Conservation (phyloP, 2,329 filamentous ascomycete genomes). For the Dryadomyces quercus-mongolicae region DNA sequence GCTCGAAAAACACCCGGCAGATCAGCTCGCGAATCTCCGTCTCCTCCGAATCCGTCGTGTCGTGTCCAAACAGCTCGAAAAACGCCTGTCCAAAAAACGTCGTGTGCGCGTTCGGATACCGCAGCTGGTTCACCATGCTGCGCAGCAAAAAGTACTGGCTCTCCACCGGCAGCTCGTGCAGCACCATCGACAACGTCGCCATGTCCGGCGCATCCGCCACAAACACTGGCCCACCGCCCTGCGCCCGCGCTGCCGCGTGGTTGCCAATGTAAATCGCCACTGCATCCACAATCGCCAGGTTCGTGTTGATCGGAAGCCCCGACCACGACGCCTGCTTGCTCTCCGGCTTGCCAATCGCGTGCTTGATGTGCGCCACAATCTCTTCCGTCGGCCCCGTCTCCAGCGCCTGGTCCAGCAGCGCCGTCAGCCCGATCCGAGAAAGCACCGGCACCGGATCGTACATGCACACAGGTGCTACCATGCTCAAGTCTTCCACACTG, state of each 20-base stretch:
- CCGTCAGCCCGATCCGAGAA: slow-evolving; percentile 41
- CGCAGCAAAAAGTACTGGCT: slow-evolving; percentile 73
- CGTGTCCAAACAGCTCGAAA: slow-evolving; percentile 71
- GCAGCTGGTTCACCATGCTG: slow-evolving; percentile 82
- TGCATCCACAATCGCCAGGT: slow-evolving; percentile 63
- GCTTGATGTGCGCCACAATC: slow-evolving; percentile 62
- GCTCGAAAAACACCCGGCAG: slow-evolving; percentile 75
- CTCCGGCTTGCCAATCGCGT: slow-evolving; percentile 51
- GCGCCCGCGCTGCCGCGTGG: slow-evolving; percentile 52
- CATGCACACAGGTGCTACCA: slow-evolving; percentile 47
- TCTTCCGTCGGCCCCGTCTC: slow-evolving; percentile 56
- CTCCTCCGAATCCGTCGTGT: slow-evolving; percentile 62
- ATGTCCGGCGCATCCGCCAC: slow-evolving; percentile 54
- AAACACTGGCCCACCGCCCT: slow-evolving; percentile 51
- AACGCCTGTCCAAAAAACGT: slow-evolving; percentile 85
- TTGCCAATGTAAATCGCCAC: slow-evolving; percentile 74
- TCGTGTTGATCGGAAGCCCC: slow-evolving; percentile 53
- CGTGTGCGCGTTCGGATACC: slow-evolving; percentile 80
- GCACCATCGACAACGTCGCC: slow-evolving; percentile 61
- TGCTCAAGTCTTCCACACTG: slow-evolving; percentile 59
- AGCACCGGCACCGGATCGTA: slow-evolving; percentile 49
- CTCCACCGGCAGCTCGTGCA: slow-evolving; percentile 63
- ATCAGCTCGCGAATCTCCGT: slow-evolving; percentile 81
- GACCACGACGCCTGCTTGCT: slow-evolving; percentile 52
- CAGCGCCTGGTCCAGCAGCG: slow-evolving; percentile 46